These are phyloP conservation scores for Monosporascus sp. DNA, from an alignment of 2,329 filamentous ascomycete species.

Conservation along the genomic window DNA sequence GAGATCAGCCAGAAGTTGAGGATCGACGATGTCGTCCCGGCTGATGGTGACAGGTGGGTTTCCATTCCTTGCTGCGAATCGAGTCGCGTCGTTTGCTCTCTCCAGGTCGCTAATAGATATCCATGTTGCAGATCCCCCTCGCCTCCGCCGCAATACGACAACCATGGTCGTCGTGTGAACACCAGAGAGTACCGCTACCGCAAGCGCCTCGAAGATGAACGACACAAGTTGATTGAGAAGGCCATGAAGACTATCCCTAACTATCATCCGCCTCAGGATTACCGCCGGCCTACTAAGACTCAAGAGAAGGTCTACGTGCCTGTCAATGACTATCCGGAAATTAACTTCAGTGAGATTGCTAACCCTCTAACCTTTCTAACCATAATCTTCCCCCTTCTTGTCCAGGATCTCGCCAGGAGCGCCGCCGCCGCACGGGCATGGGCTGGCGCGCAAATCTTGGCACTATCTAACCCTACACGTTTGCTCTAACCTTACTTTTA, in stretches of 20 bases:
- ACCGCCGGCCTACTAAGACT: constrained; percentile 97
- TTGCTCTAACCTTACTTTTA: constrained; percentile 33
- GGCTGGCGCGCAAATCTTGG: constrained; percentile 22
- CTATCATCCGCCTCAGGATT: constrained; percentile 97
- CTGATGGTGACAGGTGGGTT: constrained; percentile 86
- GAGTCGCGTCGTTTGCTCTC: not conserved
- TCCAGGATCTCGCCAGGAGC: constrained; percentile 42
- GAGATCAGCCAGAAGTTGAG: constrained; percentile 99
- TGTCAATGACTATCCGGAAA: constrained; percentile 99
- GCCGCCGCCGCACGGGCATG: constrained; percentile 30
- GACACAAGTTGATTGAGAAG: constrained; percentile 97
- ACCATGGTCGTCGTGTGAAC: constrained; percentile 98
- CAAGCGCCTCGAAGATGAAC: constrained; percentile 96
- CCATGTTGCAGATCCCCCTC: constrained; percentile 71
- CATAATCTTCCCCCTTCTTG: constrained; percentile 34
- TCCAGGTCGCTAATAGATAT: constrained; percentile 5
- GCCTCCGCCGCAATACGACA: constrained; percentile 95
- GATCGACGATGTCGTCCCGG: constrained; percentile 97
- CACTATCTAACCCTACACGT: constrained; percentile 29
- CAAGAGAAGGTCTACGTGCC: constrained; percentile 99
- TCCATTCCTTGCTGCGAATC: not conserved
- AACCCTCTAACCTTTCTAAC: constrained; percentile 88
- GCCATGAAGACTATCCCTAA: constrained; percentile 99
- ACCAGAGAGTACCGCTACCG: constrained; percentile 98
- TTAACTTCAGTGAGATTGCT: constrained; percentile 99